These are phyloP conservation scores for Echites panduratus DNA, from an alignment of 257 asterid genomes.

Conservation along the genomic window DNA sequence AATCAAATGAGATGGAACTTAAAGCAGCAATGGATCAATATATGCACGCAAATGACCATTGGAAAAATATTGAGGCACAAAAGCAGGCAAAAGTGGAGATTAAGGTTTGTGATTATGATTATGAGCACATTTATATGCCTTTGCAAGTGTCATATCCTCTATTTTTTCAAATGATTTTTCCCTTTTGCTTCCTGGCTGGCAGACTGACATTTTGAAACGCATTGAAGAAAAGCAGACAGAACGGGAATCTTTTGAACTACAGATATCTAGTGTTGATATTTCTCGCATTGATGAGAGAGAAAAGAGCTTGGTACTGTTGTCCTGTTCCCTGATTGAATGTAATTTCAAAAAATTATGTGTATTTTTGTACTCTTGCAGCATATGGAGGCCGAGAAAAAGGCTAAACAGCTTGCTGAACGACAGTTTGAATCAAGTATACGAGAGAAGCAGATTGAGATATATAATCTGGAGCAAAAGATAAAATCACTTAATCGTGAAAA, in stretches of 20 bases:
- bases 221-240: constrained; percentile 59
- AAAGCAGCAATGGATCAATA: constrained; percentile 44
- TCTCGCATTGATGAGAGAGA: constrained; percentile 72
- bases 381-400: constrained; percentile 63
- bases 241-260: constrained; percentile 54
- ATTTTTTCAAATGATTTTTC: constrained; percentile 17
- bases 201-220: constrained; percentile 48
- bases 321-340: constrained; percentile 13
- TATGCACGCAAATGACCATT: constrained; percentile 53
- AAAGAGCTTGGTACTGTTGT: constrained; percentile 50
- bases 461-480: constrained; percentile 53
- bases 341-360: background rate
- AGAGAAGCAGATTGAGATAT: constrained; percentile 51
- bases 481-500: constrained; percentile 51
- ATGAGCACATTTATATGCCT: background rate
- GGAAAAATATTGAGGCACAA: constrained; percentile 59
- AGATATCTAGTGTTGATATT: constrained; percentile 51
- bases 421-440: constrained; percentile 39
- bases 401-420: constrained; percentile 51
- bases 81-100: constrained; percentile 56
- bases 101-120: constrained; percentile 53
- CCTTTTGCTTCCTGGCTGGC: constrained; percentile 26
- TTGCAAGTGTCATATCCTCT: constrained; percentile 5
- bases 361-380: constrained; percentile 39
- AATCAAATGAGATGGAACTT: constrained; percentile 47